Evolutionary conservation across 2,329 filamentous ascomycete species (phyloP), one percentile per base, ranked within the genome.

Genomic region (Phialemoniopsis sp.): DNA sequence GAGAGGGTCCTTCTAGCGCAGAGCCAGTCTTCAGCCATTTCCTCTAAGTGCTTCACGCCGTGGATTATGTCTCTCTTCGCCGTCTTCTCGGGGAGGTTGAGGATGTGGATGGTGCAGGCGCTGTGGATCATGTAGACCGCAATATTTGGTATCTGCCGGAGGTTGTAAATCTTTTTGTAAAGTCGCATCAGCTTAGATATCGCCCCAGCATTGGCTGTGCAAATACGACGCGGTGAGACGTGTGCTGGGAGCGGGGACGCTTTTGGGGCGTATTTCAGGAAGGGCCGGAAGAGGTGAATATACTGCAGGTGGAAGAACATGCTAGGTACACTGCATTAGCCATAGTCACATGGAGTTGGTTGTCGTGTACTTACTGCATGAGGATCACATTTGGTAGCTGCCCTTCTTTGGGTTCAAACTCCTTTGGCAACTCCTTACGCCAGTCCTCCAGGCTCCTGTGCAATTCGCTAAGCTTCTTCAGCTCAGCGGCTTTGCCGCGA

Each of bases 251-350:
- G 73, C 1, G 89, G 91, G 1, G 90, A 95, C 2, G 82, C 83
- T 7, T 78, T 68, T 36, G 86, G 88, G 4, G 80, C 85, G 56
- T 96, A 97, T 60, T 93, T 95, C 37, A 97, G 74, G 57, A 97
- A 97, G 0, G 93, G 91, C 5, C 91, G 82, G 69, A 96, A 97
- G 5, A 97, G 80, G 55, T 97, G 90, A 44, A 97, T 95, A 57
- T 94, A 95, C 34, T 96, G 81, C 1, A 97, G 75, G 55, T 97
- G 90, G 61, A 91, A 95, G 64, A 97, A 95, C 90, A 97, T 97
- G 67, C 90, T 96, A 53, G 8, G 4, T 8, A 13, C 13, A 32
- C 13, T 4, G 5, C 8, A 38, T 49, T 18, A 49, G 38, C 9
- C 15, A 16, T 14, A 32, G 14, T 10, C 3, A 19, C n/a, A 14